phyloP scores from a whole-genome alignment of 352 stramenopile genomes.

The Pythium coloratum region DNA sequence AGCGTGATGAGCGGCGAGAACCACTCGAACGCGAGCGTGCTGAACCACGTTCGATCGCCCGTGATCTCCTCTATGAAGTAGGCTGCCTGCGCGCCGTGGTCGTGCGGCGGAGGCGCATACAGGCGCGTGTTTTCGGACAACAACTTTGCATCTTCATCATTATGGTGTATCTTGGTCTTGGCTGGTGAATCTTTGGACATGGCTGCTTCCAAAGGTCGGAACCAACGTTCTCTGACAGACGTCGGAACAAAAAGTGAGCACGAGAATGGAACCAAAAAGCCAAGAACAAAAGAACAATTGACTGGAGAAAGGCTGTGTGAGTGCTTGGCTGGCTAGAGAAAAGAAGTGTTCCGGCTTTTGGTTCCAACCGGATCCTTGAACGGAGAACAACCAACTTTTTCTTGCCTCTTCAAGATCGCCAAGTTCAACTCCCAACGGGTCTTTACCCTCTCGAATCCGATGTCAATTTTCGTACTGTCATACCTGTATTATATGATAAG shows the following conservation, averaged over 20 bases:
- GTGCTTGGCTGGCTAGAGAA: background rate
- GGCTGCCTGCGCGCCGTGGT: slow-evolving; percentile 9
- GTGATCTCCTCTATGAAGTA: slow-evolving; percentile 13
- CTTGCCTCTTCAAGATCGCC: slow-evolving; percentile 19
- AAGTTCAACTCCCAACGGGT: slow-evolving; percentile 7
- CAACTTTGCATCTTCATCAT: background rate
- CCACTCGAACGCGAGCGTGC: slow-evolving; percentile 23
- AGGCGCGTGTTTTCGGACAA: slow-evolving; percentile 7
- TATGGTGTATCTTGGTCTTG: background rate
- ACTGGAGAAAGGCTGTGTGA: background rate
- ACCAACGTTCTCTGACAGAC: background rate
- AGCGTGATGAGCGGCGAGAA: slow-evolving; percentile 22
- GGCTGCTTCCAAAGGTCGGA: background rate
- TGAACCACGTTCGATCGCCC: slow-evolving; percentile 11
- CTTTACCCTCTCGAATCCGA: slow-evolving; percentile 17
- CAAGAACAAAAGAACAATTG: slow-evolving; percentile 9
- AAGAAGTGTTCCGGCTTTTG: background rate
- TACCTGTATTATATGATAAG: background rate
- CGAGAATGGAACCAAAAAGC: background rate
- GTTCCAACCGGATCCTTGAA: background rate
- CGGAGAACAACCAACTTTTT: slow-evolving; percentile 14
- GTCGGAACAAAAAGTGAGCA: slow-evolving; percentile 20
- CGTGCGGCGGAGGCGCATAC: slow-evolving; percentile 1
- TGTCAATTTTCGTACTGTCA: background rate
- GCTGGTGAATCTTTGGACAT: slow-evolving; percentile 9